phyloP scores from a whole-genome alignment of 192 early-diverging fungal genomes.

The Coemansia furcata region DNA sequence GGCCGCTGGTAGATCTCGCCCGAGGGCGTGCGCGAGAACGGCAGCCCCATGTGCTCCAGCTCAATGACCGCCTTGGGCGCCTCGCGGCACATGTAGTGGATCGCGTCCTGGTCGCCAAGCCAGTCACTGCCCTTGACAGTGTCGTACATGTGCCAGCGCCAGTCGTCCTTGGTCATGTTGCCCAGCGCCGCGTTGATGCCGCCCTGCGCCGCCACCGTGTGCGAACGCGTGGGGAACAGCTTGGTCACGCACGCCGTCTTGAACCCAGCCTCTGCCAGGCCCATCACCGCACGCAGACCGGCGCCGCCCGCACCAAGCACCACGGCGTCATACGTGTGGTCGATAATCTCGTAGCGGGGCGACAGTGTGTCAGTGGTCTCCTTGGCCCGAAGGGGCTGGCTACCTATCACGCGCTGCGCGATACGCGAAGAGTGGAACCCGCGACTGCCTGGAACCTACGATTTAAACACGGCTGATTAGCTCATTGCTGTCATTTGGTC shows the following conservation, averaged over 20 bases:
- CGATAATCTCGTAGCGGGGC: constrained; percentile 89
- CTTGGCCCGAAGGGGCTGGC: constrained; percentile 72
- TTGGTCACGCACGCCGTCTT: constrained; percentile 99
- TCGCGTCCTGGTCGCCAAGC: constrained; percentile 99
- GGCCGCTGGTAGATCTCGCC: constrained; percentile 99
- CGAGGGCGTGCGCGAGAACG: constrained; percentile 96
- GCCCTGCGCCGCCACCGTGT: constrained; percentile 98
- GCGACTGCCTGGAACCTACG: constrained; percentile 51
- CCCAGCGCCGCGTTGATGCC: constrained; percentile 99
- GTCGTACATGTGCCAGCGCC: constrained; percentile 99
- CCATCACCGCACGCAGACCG: constrained; percentile 96
- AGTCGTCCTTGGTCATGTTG: constrained; percentile 99
- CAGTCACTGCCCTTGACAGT: constrained; percentile 99
- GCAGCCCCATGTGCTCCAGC: constrained; percentile 97
- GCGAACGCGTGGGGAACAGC: constrained; percentile 96
- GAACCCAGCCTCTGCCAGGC: constrained; percentile 90
- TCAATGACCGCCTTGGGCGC: constrained; percentile 94
- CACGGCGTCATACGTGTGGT: constrained; percentile 98
- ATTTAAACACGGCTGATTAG: neutral
- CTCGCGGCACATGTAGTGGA: constrained; percentile 99
- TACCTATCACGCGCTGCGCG: constrained; percentile 66
- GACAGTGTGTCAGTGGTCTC: constrained; percentile 57
- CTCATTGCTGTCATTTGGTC: neutral
- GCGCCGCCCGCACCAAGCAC: constrained; percentile 98
- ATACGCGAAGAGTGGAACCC: constrained; percentile 66